Percentiles rank a stretch among this genome's conserved stretches.
phyloP scores from a whole-genome alignment of 176 grass and related monocot species.

The Thalia dealbata region DNA sequence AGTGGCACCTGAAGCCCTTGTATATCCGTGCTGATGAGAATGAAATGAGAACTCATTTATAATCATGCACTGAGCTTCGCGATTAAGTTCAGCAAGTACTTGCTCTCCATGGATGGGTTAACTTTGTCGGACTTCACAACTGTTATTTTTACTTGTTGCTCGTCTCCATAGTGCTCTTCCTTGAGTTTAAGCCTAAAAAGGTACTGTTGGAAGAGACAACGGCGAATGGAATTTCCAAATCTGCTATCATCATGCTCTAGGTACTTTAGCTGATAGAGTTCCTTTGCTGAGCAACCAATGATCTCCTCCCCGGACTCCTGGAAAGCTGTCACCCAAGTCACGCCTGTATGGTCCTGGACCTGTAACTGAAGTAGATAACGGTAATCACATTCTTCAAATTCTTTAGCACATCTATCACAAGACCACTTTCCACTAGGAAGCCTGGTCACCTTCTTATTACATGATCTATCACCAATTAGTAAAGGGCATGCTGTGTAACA shows the following conservation, averaged over 20 bases:
- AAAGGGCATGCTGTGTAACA: conserved; percentile 80
- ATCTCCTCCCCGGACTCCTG: conserved; percentile 72
- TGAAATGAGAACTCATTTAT: not conserved
- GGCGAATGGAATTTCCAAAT: conserved; percentile 42
- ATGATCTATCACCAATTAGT: conserved; percentile 61
- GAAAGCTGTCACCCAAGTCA: conserved; percentile 70
- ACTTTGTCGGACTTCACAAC: conserved; percentile 59
- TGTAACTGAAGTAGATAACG: conserved; percentile 79
- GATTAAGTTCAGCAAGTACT: conserved; percentile 51
- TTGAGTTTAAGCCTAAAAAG: conserved; percentile 77
- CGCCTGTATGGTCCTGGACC: conserved; percentile 85
- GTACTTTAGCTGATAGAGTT: conserved; percentile 46
- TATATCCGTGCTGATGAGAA: not conserved
- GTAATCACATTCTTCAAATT: conserved; percentile 87
- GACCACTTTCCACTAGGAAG: conserved; percentile 41
- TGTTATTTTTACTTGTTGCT: conserved; percentile 62
- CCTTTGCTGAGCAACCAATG: conserved; percentile 56
- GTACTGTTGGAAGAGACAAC: conserved; percentile 47
- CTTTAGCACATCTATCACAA: conserved; percentile 72
- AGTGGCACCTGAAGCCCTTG: not conserved
- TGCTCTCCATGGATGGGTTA: conserved; percentile 58
- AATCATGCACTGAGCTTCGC: conserved; percentile 7
- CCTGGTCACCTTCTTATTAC: conserved; percentile 66
- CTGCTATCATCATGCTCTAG: conserved; percentile 29
- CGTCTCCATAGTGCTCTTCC: conserved; percentile 69